Conservation (phyloP, 2,329 filamentous ascomycete species). For the Corniculantispora saksenae region DNA sequence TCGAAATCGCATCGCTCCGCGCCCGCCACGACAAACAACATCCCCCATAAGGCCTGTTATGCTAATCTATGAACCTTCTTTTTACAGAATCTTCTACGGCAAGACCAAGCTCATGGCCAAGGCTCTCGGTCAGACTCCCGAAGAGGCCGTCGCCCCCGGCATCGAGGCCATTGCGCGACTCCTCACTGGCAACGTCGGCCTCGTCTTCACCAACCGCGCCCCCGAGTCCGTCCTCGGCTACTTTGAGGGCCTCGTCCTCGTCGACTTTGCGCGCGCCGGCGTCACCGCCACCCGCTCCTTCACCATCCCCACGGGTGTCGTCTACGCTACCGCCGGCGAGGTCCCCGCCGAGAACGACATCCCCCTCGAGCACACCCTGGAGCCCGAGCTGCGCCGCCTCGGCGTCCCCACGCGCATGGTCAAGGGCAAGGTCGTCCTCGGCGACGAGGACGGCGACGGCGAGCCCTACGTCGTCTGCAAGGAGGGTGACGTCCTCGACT, state of each 20-base stretch:
- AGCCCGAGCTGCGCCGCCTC: slow-evolving; percentile 86
- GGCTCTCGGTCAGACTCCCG: slow-evolving; percentile 77
- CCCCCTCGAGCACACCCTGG: slow-evolving; percentile 81
- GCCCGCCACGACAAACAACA: not conserved
- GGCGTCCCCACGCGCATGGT: slow-evolving; percentile 87
- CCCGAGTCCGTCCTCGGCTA: slow-evolving; percentile 68
- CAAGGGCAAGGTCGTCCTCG: slow-evolving; percentile 82
- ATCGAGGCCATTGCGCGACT: slow-evolving; percentile 68
- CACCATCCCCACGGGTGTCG: slow-evolving; percentile 77
- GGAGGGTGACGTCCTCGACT: slow-evolving; percentile 82
- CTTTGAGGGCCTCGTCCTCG: slow-evolving; percentile 70
- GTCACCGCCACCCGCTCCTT: slow-evolving; percentile 73
- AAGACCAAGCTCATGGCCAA: slow-evolving; percentile 99
- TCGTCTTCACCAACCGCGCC: slow-evolving; percentile 83
- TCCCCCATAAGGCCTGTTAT: not conserved
- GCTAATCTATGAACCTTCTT: slow-evolving; percentile 12
- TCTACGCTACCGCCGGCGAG: slow-evolving; percentile 80
- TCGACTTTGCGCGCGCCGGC: slow-evolving; percentile 91
- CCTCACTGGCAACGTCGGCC: slow-evolving; percentile 80
- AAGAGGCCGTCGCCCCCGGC: slow-evolving; percentile 79
- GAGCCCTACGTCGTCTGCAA: slow-evolving; percentile 77
- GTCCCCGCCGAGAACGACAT: slow-evolving; percentile 80
- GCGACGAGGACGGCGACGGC: slow-evolving; percentile 53
- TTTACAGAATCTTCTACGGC: slow-evolving; percentile 84
- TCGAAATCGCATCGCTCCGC: not conserved